phyloP scores from a whole-genome alignment of 2,329 filamentous ascomycete species.

The Aspergillus brasiliensis region DNA sequence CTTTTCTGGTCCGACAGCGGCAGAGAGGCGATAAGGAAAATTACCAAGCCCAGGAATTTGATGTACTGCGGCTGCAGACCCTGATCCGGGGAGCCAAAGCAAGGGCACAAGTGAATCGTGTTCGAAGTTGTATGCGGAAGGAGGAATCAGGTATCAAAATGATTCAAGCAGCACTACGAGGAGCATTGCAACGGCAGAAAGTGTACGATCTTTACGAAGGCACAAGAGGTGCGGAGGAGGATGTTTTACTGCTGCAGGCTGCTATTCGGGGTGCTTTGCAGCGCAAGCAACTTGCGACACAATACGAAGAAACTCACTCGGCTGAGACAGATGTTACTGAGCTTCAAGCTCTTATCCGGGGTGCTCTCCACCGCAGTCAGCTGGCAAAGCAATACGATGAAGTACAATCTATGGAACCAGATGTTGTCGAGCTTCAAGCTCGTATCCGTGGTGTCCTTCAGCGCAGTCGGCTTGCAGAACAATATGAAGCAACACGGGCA shows the following conservation, averaged over 20 bases:
- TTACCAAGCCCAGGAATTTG: slow-evolving; percentile 71
- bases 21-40: slow-evolving; percentile 66
- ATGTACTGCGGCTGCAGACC: slow-evolving; percentile 80
- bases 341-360: not conserved
- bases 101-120: slow-evolving; percentile 45
- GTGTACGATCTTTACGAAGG: slow-evolving; percentile 58
- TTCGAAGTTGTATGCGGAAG: slow-evolving; percentile 42
- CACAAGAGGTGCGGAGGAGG: slow-evolving; percentile 64
- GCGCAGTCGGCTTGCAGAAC: slow-evolving; percentile 15
- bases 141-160: slow-evolving; percentile 48
- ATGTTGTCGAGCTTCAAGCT: slow-evolving; percentile 50
- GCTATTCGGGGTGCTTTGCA: slow-evolving; percentile 59
- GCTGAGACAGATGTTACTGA: not conserved
- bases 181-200: slow-evolving; percentile 46
- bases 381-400: slow-evolving; percentile 44
- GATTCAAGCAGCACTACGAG: slow-evolving; percentile 60
- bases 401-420: not conserved
- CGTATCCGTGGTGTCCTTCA: slow-evolving; percentile 45
- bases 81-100: slow-evolving; percentile 64
- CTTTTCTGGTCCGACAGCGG: slow-evolving; percentile 69
- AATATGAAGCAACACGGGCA: slow-evolving; percentile 40
- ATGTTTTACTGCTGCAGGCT: slow-evolving; percentile 58
- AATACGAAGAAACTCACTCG: not conserved
- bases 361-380: slow-evolving; percentile 12
- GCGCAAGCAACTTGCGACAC: slow-evolving; percentile 1